Percentiles rank a stretch among this genome's conserved stretches.
Evolutionary conservation across 805 yeast genomes (phyloP).

Genomic region (Saturnispora galanensis): DNA sequence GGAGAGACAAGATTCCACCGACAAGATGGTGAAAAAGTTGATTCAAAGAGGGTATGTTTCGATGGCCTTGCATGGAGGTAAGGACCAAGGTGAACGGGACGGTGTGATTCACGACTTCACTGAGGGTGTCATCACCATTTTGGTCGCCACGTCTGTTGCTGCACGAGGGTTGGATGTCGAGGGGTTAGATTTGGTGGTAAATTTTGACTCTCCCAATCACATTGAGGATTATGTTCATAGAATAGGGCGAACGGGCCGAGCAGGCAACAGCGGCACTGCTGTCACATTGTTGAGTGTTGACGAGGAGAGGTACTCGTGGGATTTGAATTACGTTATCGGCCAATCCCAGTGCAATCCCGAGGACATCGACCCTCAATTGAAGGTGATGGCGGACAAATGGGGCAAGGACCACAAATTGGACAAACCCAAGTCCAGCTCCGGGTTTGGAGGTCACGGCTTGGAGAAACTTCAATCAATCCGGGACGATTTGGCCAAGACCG

Average conservation of each 20-base stretch:
- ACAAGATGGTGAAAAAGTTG: slow-evolving; percentile 48
- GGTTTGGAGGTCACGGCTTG: slow-evolving; percentile 91
- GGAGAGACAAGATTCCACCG: slow-evolving; percentile 84
- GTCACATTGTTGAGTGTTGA: slow-evolving; percentile 57
- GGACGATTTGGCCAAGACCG: slow-evolving; percentile 38
- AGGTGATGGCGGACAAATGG: slow-evolving; percentile 44
- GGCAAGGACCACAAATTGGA: slow-evolving; percentile 56
- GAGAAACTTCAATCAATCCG: slow-evolving; percentile 63
- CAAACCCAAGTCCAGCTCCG: slow-evolving; percentile 51
- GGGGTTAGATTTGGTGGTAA: slow-evolving; percentile 67
- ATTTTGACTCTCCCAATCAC: slow-evolving; percentile 75
- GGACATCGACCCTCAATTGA: slow-evolving; percentile 39
- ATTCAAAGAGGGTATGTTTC: slow-evolving; percentile 46
- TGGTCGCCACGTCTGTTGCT: slow-evolving; percentile 89
- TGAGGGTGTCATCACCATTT: slow-evolving; percentile 46
- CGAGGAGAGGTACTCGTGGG: slow-evolving; percentile 58
- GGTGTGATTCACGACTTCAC: slow-evolving; percentile 63
- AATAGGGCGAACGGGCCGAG: slow-evolving; percentile 94
- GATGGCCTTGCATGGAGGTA: slow-evolving; percentile 82
- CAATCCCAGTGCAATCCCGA: slow-evolving; percentile 36
- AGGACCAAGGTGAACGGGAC: slow-evolving; percentile 76
- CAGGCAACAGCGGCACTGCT: slow-evolving; percentile 64
- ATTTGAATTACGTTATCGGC: slow-evolving; percentile 58
- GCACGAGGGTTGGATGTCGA: slow-evolving; percentile 96
- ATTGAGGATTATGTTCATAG: slow-evolving; percentile 95